Base-by-base conservation (phyloP, 768 basidiomycete genomes). In the Rhodocollybia butyracea region DNA sequence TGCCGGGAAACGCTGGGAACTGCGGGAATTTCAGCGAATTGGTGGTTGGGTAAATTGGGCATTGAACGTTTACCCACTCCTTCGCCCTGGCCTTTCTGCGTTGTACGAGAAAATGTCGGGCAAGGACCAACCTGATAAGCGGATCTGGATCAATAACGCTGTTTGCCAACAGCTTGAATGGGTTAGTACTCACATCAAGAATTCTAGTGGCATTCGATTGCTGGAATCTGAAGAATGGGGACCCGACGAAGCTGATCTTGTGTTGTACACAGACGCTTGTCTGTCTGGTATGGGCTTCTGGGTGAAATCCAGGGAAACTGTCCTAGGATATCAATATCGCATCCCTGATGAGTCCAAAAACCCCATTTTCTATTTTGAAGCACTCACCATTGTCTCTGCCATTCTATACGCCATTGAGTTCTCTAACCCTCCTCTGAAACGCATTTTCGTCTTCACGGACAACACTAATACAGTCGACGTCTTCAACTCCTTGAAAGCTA, bases 31-130 rank as follows among this genome's bases (percentile, higher is more conserved):
- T 47, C 63, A 70, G 51, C 46, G 45, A 1, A 47, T 77, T 0
- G 66, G 66, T 0, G 76, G 73, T 0, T 76, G 68, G 69, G 19
- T 67, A 13, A 77, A 77, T 46, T 78, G 75, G 75, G 55, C 61
- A 0, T 61, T 79, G 21, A 79, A 78, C 47, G 69, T 70, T 2
- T 75, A 62, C 43, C 76, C 76, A 0, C 55, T 70, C 0, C 61
- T 79, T 0, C 60, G 64, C 0, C 77, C 76, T 0, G 64, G 59
- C 0, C 61, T 80, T 0, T 68, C 54, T 13, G 56, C 61, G 0
- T 2, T 77, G 0, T 79, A 79, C 55, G 51, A 57, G 0, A 76
- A 77, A 51, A 72, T 70, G 0, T 26, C 56, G 0, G 74, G 74
- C 0, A 73, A 69, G 21, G 46, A 11, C 3, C 15, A 55, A 10